Percentiles rank a stretch among this genome's conserved stretches.
phyloP scores from a whole-genome alignment of 352 stramenopile genomes.

The Globisporangium apiculatum region DNA sequence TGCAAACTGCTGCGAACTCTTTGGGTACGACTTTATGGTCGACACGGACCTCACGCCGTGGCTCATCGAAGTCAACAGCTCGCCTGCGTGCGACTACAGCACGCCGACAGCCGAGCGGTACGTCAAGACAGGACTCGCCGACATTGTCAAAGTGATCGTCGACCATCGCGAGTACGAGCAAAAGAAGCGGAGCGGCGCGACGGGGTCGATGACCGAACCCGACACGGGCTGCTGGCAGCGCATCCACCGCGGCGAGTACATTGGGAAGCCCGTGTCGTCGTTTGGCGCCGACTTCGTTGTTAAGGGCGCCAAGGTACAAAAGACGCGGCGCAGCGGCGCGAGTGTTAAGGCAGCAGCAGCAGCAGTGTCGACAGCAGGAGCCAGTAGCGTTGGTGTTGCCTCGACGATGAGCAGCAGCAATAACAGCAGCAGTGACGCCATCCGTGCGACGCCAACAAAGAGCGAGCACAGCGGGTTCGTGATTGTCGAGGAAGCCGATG shows the following conservation, averaged over 20 bases:
- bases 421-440: not conserved
- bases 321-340: conserved; percentile 9
- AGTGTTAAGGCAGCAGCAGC: not conserved
- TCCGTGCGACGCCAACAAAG: not conserved
- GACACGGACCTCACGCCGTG: conserved; percentile 78
- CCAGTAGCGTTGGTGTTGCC: no score
- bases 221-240: conserved; percentile 56
- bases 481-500: conserved; percentile 10
- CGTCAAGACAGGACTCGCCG: conserved; percentile 74
- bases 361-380: not conserved
- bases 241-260: conserved; percentile 54
- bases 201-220: conserved; percentile 23
- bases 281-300: conserved; percentile 70
- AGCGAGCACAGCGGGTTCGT: not conserved
- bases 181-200: conserved; percentile 24
- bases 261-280: conserved; percentile 58
- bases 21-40: conserved; percentile 94
- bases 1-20: conserved; percentile 89
- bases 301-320: conserved; percentile 41
- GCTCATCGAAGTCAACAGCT: conserved; percentile 93
- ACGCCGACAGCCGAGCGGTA: conserved; percentile 87
- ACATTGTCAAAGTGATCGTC: conserved; percentile 88
- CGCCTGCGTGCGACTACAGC: conserved; percentile 91
- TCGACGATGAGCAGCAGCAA: not conserved
- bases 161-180: conserved; percentile 71